phyloP scores from a whole-genome alignment of 208 protist genomes.

The Wallacemonas sp. region DNA sequence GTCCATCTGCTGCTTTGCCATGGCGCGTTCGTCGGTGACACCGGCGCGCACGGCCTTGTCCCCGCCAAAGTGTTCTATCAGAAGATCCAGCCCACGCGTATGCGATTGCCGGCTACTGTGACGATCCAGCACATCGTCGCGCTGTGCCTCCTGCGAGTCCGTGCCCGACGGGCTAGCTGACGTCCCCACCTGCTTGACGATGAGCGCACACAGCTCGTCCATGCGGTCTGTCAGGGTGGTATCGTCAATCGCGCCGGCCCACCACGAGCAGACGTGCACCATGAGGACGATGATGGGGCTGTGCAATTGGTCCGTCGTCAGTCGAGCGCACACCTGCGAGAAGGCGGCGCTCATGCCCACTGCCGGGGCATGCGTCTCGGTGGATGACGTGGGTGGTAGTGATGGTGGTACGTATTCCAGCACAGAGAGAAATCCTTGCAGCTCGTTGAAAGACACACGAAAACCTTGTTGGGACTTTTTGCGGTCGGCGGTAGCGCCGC shows the following conservation, averaged over 20 bases:
- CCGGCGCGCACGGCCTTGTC: background rate
- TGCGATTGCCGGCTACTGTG: background rate
- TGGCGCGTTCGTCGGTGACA: background rate
- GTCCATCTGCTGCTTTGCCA: slow-evolving; percentile 20
- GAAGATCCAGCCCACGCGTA: slow-evolving; percentile 10
- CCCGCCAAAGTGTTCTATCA: slow-evolving; percentile 10
- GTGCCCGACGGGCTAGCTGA: background rate
- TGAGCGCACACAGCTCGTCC: slow-evolving; percentile 19
- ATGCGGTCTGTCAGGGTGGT: slow-evolving; percentile 25
- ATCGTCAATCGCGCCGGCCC: slow-evolving; percentile 27
- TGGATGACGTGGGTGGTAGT: too few relatives aligned
- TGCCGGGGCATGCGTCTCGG: too few relatives aligned
- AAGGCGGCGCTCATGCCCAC: slow-evolving; percentile 22
- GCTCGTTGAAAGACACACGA: slow-evolving; percentile 62
- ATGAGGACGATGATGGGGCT: slow-evolving; percentile 55
- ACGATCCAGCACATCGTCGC: too few relatives aligned
- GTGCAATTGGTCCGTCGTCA: slow-evolving; percentile 24
- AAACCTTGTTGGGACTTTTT: slow-evolving; percentile 27
- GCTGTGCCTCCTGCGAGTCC: background rate
- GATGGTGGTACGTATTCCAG: slow-evolving; percentile 29
- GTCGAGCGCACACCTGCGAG: slow-evolving; percentile 36
- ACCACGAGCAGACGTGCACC: slow-evolving; percentile 67
- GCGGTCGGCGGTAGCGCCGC: background rate
- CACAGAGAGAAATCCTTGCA: slow-evolving; percentile 63
- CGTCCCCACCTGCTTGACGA: slow-evolving; percentile 4